These are phyloP conservation scores for Haematococcus sp. DNA, from an alignment of 139 green algal species.

Conservation along the genomic window DNA sequence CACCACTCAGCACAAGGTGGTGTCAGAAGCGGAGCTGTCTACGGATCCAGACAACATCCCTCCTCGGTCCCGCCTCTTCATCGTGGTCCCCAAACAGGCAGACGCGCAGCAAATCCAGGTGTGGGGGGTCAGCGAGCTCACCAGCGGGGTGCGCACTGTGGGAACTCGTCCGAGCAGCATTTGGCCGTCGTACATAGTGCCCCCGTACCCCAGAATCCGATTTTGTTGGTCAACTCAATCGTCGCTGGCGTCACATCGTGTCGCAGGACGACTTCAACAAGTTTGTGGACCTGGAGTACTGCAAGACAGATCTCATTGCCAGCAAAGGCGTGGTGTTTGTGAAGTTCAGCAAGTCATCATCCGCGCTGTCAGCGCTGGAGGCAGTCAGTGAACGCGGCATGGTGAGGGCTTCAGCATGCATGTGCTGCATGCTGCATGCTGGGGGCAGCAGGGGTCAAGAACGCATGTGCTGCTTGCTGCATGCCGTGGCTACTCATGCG, in stretches of 20 bases:
- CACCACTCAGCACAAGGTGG: neutral
- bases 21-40: conserved; percentile 47
- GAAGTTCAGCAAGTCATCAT: conserved; percentile 81
- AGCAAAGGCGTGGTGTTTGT: conserved; percentile 86
- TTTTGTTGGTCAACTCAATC: no score
- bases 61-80: conserved; percentile 79
- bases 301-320: conserved; percentile 88
- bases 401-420: conserved; percentile 23
- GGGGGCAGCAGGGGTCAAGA: no score
- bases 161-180: no score
- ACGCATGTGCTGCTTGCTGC: no score
- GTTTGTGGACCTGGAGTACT: conserved; percentile 83
- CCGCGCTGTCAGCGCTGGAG: conserved; percentile 74
- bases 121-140: neutral
- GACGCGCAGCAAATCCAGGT: conserved; percentile 70
- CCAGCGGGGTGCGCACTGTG: no score
- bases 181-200: no score
- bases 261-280: conserved; percentile 64
- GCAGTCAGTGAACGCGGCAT: conserved; percentile 51
- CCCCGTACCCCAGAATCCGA: no score
- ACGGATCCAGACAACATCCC: conserved; percentile 88
- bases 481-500: no score
- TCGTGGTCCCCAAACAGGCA: conserved; percentile 87
- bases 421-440: neutral
- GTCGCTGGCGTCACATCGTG: no score